Evolutionary conservation across 768 basidiomycete species (phyloP).

Genomic region (Favolaschia claudopus): DNA sequence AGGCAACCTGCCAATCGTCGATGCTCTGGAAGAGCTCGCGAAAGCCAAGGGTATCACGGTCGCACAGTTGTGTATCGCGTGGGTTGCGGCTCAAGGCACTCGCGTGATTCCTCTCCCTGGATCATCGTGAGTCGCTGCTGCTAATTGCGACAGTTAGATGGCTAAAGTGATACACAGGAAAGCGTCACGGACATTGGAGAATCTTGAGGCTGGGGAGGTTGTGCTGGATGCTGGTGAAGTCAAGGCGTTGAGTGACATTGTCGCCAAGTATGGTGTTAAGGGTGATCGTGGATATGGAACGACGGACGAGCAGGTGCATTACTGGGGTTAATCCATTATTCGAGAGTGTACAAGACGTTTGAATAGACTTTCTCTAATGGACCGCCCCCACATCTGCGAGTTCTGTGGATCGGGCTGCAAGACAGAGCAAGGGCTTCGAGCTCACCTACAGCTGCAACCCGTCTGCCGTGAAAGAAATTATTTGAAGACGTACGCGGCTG

Average conservation of each 20-base stretch:
- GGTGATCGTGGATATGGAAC: slow-evolving; percentile 12
- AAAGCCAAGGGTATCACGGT: slow-evolving; percentile 50
- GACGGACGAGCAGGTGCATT: slow-evolving; percentile 13
- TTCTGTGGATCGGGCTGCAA: too few relatives aligned
- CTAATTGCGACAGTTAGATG: background rate
- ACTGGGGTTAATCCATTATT: slow-evolving; percentile 12
- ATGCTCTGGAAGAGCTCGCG: slow-evolving; percentile 48
- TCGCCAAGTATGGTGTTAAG: slow-evolving; percentile 30
- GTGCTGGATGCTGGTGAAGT: slow-evolving; percentile 49
- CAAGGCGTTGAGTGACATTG: slow-evolving; percentile 45
- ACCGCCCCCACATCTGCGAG: too few relatives aligned
- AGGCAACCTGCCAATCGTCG: slow-evolving; percentile 53
- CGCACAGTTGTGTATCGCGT: slow-evolving; percentile 52
- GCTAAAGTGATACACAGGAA: slow-evolving; percentile 7
- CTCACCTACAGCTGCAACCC: too few relatives aligned
- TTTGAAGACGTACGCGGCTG: too few relatives aligned
- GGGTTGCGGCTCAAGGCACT: slow-evolving; percentile 47
- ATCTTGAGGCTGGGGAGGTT: slow-evolving; percentile 52
- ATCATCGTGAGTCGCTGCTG: slow-evolving; percentile 43
- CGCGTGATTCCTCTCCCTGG: slow-evolving; percentile 62
- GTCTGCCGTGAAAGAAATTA: too few relatives aligned
- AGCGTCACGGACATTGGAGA: slow-evolving; percentile 50
- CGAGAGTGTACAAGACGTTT: too few relatives aligned
- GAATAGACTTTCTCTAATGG: too few relatives aligned
- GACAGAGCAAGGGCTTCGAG: too few relatives aligned